Base-by-base conservation (phyloP, 441 rosid species). In the Syzygium syzygioides region DNA sequence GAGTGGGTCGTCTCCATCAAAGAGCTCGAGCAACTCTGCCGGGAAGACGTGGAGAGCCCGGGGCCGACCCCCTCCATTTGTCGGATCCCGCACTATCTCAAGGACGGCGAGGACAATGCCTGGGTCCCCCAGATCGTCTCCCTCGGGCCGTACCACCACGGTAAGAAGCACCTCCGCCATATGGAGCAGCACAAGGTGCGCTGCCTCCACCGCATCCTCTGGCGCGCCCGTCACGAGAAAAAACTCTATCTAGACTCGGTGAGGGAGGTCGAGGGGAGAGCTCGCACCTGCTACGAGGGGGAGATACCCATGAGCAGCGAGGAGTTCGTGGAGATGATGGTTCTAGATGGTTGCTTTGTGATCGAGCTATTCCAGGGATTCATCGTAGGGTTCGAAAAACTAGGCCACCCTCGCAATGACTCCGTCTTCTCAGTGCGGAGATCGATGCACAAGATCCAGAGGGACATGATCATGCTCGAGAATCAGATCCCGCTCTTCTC, bases 151-250 rank as follows among this genome's bases (percentile, higher is more conserved):
- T 55, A 55, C 1, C 0, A 86, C 87, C 87, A 86, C 5, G 52
- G 20, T 59, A 2, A 86, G 7, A 0, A 55, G 59, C 4, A 5
- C 87, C 68, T 86, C 18, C 1, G 32, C 64, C 52, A 54, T 25
- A 86, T 55, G 87, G 87, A 86, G 6, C 15, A 14, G 59, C 87
- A 86, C 62, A 86, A 86, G 59, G 56, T n/a, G 87, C 68, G 68
- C 3, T 55, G 62, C 28, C 45, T 64, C 45, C 13, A 18, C 25
- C 13, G 25, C 79, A 4, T 66, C 41, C 23, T 66, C 12, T 1
- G 0, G 25, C 45, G 79, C 13, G 4, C 79, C 7, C 4, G 18
- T 1, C 12, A 32, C 3, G 1, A 4, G 41, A 66, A 2, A 2
- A 25, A 8, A 1, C 0, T 18, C 79, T 66, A 4, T 66, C 41